Evolutionary conservation across 306 rosid genomes (phyloP), one percentile per base, ranked within the genome.

Genomic region (Prunus mira): DNA sequence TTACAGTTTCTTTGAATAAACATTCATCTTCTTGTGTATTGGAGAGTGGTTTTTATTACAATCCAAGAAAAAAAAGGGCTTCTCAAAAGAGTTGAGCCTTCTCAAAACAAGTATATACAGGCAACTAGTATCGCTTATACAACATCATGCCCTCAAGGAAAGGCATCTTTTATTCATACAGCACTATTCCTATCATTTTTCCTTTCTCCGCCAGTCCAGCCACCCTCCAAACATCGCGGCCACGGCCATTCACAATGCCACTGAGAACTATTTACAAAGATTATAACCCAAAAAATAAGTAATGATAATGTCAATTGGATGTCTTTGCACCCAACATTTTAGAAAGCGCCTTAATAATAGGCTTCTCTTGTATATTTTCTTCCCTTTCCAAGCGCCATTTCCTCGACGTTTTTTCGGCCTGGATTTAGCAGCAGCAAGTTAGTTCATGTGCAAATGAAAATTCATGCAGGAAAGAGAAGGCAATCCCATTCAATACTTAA

Each of bases 371-470:
- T 63, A 82, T 73, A 83, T 89, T 88, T 46, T 70, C 75, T n/a
- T 81, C 75, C 79, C 78, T 83, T 78, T 89, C 92, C 70, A 87
- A 43, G 79, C 73, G 97, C 91, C 96, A 95, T 80, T 88, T 92
- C 82, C 75, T 88, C 28, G 92, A 82, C 90, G 74, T 69, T 54
- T 83, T 84, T 54, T 86, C 96, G 65, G 89, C 96, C 97, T 92
- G 88, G 56, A 84, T 77, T 76, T 57, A 72, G 63, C 77, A 81
- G 68, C 43, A 55, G 49, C 32, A 63, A 65, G 81, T 87, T 68
- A 77, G 74, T 46, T 60, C 45, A 68, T 49, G 69, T 70, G 67
- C 30, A 67, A 67, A 75, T 13, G 32, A 78, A 64, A 49, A 47
- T 62, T 57, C 11, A 32, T 45, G 72, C 34, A 82, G 43, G 65